Conservation (phyloP, 805 yeast species). For the Candida nitratophila region DNA sequence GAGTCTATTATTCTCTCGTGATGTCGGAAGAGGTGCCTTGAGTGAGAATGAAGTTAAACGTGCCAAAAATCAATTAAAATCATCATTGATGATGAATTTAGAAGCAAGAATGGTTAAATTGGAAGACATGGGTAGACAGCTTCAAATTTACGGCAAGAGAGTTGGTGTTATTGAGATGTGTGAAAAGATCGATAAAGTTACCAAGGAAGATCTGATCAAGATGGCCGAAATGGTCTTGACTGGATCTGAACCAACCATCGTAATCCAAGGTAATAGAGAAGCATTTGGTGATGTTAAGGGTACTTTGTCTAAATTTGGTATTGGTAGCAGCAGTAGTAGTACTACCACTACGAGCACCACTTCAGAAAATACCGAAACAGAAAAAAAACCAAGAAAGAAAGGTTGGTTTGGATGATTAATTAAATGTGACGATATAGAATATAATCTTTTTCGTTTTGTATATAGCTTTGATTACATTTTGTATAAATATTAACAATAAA, state of each 20-base stretch:
- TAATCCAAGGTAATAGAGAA: conserved; percentile 83
- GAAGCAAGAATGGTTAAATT: conserved; percentile 91
- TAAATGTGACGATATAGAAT: not conserved
- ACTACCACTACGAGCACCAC: not conserved
- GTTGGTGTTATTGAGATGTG: conserved; percentile 80
- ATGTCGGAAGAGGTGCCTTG: conserved; percentile 51
- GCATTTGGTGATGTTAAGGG: conserved; percentile 77
- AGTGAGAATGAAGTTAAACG: conserved; percentile 69
- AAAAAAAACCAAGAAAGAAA: conserved; percentile 3
- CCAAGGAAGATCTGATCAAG: conserved; percentile 58
- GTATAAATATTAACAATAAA: too few species aligned
- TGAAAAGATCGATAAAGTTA: conserved; percentile 58
- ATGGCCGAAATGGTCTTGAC: conserved; percentile 75
- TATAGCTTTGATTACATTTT: too few species aligned
- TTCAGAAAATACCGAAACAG: not conserved
- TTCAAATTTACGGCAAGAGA: conserved; percentile 73
- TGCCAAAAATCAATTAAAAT: conserved; percentile 87
- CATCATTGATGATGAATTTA: conserved; percentile 84
- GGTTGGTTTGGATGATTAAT: conserved; percentile 12
- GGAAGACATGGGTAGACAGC: conserved; percentile 93
- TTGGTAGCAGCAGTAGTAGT: too few species aligned
- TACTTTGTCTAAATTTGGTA: conserved; percentile 61
- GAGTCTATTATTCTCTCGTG: conserved; percentile 33
- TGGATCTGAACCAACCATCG: conserved; percentile 74
- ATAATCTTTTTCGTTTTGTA: not conserved